Conservation (phyloP, 108 stramenopile species). For the Conticribra guillardii region DNA sequence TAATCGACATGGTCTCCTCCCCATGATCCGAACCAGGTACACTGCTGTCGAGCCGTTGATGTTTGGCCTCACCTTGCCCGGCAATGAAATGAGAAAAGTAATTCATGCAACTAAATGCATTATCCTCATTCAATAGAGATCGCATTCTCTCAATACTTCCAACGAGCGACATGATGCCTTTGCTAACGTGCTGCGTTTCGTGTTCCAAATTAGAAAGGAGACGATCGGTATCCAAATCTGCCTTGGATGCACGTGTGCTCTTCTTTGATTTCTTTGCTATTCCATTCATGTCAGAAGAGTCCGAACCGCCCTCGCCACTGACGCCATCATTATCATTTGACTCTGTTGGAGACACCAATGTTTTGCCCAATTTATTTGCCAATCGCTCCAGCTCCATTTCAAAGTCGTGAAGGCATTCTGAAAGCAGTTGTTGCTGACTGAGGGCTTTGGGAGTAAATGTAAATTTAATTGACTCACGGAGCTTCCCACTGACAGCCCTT, state of each 20-base stretch:
- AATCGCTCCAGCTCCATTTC: slow-evolving; percentile 66
- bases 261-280: slow-evolving; percentile 28
- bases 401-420: slow-evolving; percentile 69
- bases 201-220: slow-evolving; percentile 72
- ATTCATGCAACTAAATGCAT: slow-evolving; percentile 38
- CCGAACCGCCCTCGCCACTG: slow-evolving; percentile 9
- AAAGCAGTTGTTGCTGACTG: slow-evolving; percentile 80
- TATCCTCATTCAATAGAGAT: slow-evolving; percentile 43
- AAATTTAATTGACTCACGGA: slow-evolving; percentile 78
- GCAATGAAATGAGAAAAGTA: slow-evolving; percentile 31
- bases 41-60: slow-evolving; percentile 25
- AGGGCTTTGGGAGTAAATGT: slow-evolving; percentile 84
- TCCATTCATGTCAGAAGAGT: slow-evolving; percentile 22
- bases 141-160: slow-evolving; percentile 68
- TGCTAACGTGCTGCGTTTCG: slow-evolving; percentile 84
- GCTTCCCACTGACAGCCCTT: slow-evolving; percentile 56
- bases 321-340: slow-evolving; percentile 3
- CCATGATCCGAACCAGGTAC: slow-evolving; percentile 12
- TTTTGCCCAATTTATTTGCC: slow-evolving; percentile 62
- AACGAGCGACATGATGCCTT: slow-evolving; percentile 68
- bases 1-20: slow-evolving; percentile 26
- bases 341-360: slow-evolving; percentile 51
- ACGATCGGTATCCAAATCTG: slow-evolving; percentile 58
- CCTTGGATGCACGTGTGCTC: slow-evolving; percentile 42
- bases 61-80: slow-evolving; percentile 28